Evolutionary conservation across 805 yeast genomes (phyloP).

Genomic region (Starmerella etchellsii): DNA sequence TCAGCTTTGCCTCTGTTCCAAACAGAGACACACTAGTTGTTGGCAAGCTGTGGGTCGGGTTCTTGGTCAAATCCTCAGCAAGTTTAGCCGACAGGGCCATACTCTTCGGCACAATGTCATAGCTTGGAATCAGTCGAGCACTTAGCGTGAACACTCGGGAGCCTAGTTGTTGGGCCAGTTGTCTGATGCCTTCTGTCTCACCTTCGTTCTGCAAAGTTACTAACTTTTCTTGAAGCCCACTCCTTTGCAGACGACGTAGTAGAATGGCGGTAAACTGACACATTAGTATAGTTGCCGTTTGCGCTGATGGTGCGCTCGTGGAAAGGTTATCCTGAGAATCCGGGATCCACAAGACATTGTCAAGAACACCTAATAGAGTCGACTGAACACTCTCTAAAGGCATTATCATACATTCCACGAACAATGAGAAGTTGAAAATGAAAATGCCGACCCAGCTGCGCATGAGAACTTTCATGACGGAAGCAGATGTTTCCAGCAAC

Average conservation of each 20-base stretch:
- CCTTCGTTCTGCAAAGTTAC: slow-evolving; percentile 30
- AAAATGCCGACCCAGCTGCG: slow-evolving; percentile 66
- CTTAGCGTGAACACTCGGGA: slow-evolving; percentile 49
- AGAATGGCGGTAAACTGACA: slow-evolving; percentile 59
- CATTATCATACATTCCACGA: slow-evolving; percentile 18
- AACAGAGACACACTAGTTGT: slow-evolving; percentile 32
- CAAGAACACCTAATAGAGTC: slow-evolving; percentile 55
- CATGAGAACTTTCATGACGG: slow-evolving; percentile 45
- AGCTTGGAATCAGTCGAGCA: slow-evolving; percentile 40
- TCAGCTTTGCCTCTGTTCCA: slow-evolving; percentile 32
- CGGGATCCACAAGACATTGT: slow-evolving; percentile 51
- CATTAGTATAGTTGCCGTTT: slow-evolving; percentile 19
- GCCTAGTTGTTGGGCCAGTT: slow-evolving; percentile 52
- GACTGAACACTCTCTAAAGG: slow-evolving; percentile 37
- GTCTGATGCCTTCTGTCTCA: slow-evolving; percentile 34
- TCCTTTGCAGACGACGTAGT: slow-evolving; percentile 39
- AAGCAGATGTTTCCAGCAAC: slow-evolving; percentile 47
- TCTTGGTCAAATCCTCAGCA: slow-evolving; percentile 9
- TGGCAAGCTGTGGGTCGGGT: slow-evolving; percentile 11
- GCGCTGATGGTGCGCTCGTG: slow-evolving; percentile 27
- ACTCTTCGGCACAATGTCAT: slow-evolving; percentile 5
- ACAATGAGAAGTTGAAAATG: slow-evolving; percentile 45
- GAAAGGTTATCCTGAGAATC: slow-evolving; percentile 32
- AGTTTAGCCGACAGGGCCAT: slow-evolving; percentile 20
- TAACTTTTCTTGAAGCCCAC: slow-evolving; percentile 37